phyloP scores from a whole-genome alignment of 805 yeast species.

The Nadsonia fulvescens region DNA sequence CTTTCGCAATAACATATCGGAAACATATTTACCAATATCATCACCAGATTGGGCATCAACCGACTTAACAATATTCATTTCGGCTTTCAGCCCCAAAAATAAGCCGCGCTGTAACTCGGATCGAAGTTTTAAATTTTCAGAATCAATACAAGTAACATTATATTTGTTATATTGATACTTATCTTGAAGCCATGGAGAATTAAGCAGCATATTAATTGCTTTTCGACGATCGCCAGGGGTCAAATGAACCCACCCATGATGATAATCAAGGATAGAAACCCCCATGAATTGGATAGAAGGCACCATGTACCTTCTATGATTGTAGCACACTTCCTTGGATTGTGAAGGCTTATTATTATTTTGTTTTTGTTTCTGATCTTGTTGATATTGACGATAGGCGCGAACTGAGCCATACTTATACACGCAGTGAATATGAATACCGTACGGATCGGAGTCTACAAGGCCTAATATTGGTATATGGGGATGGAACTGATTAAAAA shows the following conservation, averaged over 20 bases:
- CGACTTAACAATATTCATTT: slow-evolving; percentile 31
- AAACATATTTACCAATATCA: slow-evolving; percentile 9
- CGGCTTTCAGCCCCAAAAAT: slow-evolving; percentile 33
- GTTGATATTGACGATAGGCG: not conserved
- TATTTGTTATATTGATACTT: not conserved
- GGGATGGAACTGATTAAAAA: slow-evolving; percentile 16
- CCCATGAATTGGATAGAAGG: slow-evolving; percentile 21
- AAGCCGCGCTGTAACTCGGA: slow-evolving; percentile 38
- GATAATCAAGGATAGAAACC: slow-evolving; percentile 23
- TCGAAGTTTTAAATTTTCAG: slow-evolving; percentile 13
- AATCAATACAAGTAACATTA: too few species aligned
- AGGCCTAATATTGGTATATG: slow-evolving; percentile 26
- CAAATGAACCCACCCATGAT: slow-evolving; percentile 16
- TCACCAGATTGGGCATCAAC: slow-evolving; percentile 3
- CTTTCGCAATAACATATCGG: slow-evolving; percentile 1
- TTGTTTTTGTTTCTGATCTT: not conserved
- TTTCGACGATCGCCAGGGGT: slow-evolving; percentile 16
- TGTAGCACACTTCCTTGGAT: not conserved
- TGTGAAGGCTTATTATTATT: not conserved
- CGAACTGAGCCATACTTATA: slow-evolving; percentile 16
- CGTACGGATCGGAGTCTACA: slow-evolving; percentile 52
- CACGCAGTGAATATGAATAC: slow-evolving; percentile 30
- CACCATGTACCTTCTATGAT: slow-evolving; percentile 1
- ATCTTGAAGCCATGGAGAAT: not conserved
- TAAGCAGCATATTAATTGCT: slow-evolving; percentile 9